Conservation (phyloP, 371 early-diverging fungal genomes). For the Rhizopus delemar region DNA sequence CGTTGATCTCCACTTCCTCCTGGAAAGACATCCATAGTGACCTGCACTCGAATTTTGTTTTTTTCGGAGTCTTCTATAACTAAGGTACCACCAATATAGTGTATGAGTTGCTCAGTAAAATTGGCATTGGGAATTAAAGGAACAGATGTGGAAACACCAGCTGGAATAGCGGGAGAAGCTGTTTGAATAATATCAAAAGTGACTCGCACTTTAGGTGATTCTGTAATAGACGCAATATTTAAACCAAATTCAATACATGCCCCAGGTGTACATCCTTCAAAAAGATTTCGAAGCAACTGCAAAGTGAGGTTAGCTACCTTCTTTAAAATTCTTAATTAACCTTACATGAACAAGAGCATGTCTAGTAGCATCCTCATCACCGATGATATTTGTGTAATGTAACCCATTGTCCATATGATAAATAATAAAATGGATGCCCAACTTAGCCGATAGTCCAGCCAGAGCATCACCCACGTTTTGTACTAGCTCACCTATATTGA, state of each 20-base stretch:
- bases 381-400: conserved; percentile 57
- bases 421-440: conserved; percentile 63
- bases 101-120: conserved; percentile 52
- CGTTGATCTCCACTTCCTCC: conserved; percentile 26
- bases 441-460: conserved; percentile 60
- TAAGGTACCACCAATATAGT: conserved; percentile 51
- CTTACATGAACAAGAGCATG: conserved; percentile 63
- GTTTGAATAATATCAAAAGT: conserved; percentile 57
- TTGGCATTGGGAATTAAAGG: conserved; percentile 45
- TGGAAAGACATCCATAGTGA: conserved; percentile 40
- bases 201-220: conserved; percentile 34
- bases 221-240: conserved; percentile 25
- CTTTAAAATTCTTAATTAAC: not conserved
- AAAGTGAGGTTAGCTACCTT: not conserved
- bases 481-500: conserved; percentile 64
- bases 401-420: conserved; percentile 59
- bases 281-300: conserved; percentile 58
- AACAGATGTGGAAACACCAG: conserved; percentile 28
- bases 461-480: conserved; percentile 67
- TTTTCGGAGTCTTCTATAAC: conserved; percentile 41
- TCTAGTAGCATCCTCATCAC: conserved; percentile 58
- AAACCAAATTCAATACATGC: conserved; percentile 65
- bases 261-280: conserved; percentile 62
- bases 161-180: conserved; percentile 44
- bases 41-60: conserved; percentile 35